These are phyloP conservation scores for Zygoascus flipseniorum DNA, from an alignment of 805 yeast genomes.

Conservation along the genomic window DNA sequence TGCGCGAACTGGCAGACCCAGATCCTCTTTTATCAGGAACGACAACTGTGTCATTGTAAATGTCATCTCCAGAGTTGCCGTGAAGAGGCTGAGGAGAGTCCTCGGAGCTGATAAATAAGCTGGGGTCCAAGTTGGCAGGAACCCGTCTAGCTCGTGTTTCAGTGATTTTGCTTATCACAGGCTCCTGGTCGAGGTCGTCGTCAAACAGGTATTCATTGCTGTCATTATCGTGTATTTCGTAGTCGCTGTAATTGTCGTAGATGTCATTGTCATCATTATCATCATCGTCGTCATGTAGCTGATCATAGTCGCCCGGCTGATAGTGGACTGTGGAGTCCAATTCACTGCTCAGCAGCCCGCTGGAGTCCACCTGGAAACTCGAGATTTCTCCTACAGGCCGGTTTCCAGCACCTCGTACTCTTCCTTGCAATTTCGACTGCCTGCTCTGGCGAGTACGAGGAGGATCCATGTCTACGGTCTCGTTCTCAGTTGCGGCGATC, in stretches of 20 bases:
- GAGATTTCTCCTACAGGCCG: not conserved
- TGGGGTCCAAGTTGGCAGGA: not conserved
- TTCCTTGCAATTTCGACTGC: not conserved
- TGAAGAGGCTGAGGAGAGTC: not conserved
- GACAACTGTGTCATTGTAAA: not conserved
- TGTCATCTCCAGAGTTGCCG: not conserved
- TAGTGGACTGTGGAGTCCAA: not conserved
- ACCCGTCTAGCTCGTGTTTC: not conserved
- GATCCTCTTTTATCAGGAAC: not conserved
- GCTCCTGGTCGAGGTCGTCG: not conserved
- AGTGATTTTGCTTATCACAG: not conserved
- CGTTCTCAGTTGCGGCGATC: no score
- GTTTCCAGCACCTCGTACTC: not conserved
- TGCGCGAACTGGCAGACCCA: not conserved
- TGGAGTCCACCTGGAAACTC: not conserved
- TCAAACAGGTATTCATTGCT: not conserved
- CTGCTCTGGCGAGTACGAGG: not conserved
- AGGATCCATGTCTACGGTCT: not conserved
- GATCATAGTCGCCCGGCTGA: not conserved
- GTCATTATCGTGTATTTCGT: not conserved
- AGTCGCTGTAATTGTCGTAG: not conserved
- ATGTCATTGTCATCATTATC: conserved; percentile 1
- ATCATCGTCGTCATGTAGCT: not conserved
- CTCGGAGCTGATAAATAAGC: not conserved
- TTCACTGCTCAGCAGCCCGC: not conserved